Percentiles rank a stretch among this genome's conserved stretches.
These are phyloP conservation scores for Aureobasidium sp. DNA, from an alignment of 2,329 filamentous ascomycete species.

Conservation along the genomic window DNA sequence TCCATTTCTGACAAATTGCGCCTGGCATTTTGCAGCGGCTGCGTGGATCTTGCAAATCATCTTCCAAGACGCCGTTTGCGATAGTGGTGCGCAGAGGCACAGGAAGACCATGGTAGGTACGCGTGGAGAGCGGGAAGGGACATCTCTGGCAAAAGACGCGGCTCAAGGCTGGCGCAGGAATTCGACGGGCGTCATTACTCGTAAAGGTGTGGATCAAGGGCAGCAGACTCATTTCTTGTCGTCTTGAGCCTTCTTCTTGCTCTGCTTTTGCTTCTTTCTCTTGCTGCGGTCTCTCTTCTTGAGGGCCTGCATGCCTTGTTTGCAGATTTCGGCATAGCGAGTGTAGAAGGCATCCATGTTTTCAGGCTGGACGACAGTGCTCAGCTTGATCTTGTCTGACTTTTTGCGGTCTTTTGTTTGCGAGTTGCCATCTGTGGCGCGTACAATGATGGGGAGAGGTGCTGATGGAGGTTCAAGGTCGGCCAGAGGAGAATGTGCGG, in stretches of 20 bases:
- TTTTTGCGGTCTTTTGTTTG: conserved; percentile 43
- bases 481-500: conserved; percentile 46
- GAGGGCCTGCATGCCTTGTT: conserved; percentile 75
- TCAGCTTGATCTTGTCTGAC: conserved; percentile 64
- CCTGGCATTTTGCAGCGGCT: too few relatives aligned
- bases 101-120: too few relatives aligned
- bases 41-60: too few relatives aligned
- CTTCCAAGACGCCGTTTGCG: too few relatives aligned
- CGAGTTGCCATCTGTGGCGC: conserved; percentile 71
- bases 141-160: background rate
- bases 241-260: conserved; percentile 48
- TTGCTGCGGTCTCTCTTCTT: conserved; percentile 92
- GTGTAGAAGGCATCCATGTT: conserved; percentile 74
- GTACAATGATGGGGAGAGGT: conserved; percentile 68
- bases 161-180: background rate
- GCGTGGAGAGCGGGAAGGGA: too few relatives aligned
- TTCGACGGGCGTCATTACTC: conserved; percentile 10
- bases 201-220: background rate
- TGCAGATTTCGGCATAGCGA: conserved; percentile 85
- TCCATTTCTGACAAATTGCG: too few relatives aligned
- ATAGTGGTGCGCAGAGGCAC: too few relatives aligned
- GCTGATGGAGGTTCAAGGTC: conserved; percentile 50
- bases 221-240: conserved; percentile 1
- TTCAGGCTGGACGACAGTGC: conserved; percentile 71
- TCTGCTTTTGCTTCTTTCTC: conserved; percentile 71